Evolutionary conservation across 257 asterid species (phyloP), one percentile per base, ranked within the genome.

Genomic region (Fraxinus americana): DNA sequence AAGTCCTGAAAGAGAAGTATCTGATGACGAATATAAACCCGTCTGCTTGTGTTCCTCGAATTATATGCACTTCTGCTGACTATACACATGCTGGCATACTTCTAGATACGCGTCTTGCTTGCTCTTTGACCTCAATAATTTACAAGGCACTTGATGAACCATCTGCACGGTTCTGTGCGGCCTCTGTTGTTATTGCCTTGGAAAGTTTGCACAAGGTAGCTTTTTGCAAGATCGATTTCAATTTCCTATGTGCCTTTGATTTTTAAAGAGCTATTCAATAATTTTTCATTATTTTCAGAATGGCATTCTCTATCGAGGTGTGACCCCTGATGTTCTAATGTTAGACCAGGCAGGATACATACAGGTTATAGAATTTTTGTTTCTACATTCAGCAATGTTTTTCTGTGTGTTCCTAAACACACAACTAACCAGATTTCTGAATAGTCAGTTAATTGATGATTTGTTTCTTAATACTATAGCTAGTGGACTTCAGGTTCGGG

Each of bases 401-500:
- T 12, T 25, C 73, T 67, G 52, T 61, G 67, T 67, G 52, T 25
- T 57, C 9, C 13, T n/a, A 39, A 36, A 67, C 67, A 54, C 76
- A 54, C 67, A 69, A 57, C 77, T 68, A 25, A 11, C 67, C 16
- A 54, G 78, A 78, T 57, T 54, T 38, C 30, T 21, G 59, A 70
- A 17, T 77, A 48, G 38, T 68, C 77, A 14, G n/a, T 8, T 59
- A 4, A 59, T 59, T 17, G 80, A 75, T 79, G 77, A 74, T 83
- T 79, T 67, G 48, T 85, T 70, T 86, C 77, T 79, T 81, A 67
- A 76, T 85, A 34, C 43, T 83, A 72, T 80, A 94, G 98, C 89
- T 94, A 74, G 97, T 92, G 88, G 98, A 94, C 90, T 94, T 94
- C 92, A 91, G 97, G 88, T 94, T 89, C 66, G 95, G 94, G 72